Evolutionary conservation across 1,284 basidiomycete species (phyloP).

Genomic region (Anthracocystis setariae): DNA sequence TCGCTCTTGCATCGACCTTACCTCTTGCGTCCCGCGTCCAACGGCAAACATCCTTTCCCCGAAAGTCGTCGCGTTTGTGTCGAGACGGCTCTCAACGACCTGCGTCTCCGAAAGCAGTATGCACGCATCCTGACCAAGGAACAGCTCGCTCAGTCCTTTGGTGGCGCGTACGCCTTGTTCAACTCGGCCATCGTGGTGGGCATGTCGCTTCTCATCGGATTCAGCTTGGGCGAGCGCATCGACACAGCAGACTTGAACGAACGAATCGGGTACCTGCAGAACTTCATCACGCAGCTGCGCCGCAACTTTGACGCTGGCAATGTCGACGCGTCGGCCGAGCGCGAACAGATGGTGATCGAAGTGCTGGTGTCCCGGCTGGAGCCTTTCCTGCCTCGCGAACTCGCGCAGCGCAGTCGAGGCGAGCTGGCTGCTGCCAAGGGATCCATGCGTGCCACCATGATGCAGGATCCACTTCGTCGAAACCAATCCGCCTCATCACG

Average conservation of each 20-base stretch:
- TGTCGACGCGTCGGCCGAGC: constrained; percentile 45
- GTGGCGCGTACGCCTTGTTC: constrained; percentile 50
- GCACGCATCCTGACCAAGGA: constrained; percentile 32
- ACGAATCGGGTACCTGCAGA: constrained; percentile 42
- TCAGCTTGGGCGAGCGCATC: constrained; percentile 41
- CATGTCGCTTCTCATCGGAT: constrained; percentile 45
- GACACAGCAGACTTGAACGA: constrained; percentile 39
- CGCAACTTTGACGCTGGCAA: constrained; percentile 49
- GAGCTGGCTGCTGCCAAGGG: constrained; percentile 46
- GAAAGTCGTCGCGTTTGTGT: constrained; percentile 40
- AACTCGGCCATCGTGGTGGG: constrained; percentile 52
- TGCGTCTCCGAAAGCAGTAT: constrained; percentile 41
- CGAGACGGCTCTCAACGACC: constrained; percentile 47
- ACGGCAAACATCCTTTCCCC: constrained; percentile 52
- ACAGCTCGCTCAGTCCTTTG: constrained; percentile 43
- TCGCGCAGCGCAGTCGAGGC: constrained; percentile 29
- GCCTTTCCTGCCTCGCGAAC: constrained; percentile 34
- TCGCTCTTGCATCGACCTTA: constrained; percentile 48
- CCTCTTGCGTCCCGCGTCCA: constrained; percentile 29
- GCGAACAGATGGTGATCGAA: constrained; percentile 51
- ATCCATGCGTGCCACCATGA: constrained; percentile 39
- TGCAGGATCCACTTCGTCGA: constrained; percentile 35
- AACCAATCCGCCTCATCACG: constrained; percentile 16
- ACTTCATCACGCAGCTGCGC: constrained; percentile 41
- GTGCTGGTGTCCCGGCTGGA: constrained; percentile 42